phyloP scores from a whole-genome alignment of 331 rosid genomes.

The Cydonia oblonga region DNA sequence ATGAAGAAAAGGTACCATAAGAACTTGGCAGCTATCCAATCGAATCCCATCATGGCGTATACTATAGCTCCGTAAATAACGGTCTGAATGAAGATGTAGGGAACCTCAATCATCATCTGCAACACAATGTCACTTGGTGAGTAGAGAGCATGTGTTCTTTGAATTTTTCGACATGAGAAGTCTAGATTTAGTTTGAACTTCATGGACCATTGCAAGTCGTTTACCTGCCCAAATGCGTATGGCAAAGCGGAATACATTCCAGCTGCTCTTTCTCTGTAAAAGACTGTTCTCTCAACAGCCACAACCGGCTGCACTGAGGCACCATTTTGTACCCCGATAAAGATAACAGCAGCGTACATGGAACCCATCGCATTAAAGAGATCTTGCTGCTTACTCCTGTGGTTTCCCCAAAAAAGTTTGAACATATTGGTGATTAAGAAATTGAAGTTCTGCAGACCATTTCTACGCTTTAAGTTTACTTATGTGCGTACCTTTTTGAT shows the following conservation, averaged over 20 bases:
- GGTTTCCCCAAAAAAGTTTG: not conserved
- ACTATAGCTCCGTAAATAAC: constrained; percentile 51
- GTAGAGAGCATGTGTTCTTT: not conserved
- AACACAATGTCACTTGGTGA: not conserved
- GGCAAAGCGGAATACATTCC: constrained; percentile 89
- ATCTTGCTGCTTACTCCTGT: constrained; percentile 65
- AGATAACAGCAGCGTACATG: constrained; percentile 62
- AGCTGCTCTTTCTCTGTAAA: constrained; percentile 75
- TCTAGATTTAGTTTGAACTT: not conserved
- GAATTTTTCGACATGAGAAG: not conserved
- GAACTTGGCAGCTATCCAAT: constrained; percentile 60
- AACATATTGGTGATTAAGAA: not conserved
- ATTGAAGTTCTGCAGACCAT: not conserved
- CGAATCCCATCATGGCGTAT: constrained; percentile 81
- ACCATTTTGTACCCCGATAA: constrained; percentile 68
- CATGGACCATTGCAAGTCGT: not conserved
- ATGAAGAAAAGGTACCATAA: constrained; percentile 71
- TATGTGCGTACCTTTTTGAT: constrained; percentile 40
- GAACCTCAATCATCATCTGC: constrained; percentile 64
- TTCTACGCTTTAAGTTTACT: not conserved
- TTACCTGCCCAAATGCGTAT: constrained; percentile 74
- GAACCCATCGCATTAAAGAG: constrained; percentile 82
- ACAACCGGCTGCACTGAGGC: constrained; percentile 61
- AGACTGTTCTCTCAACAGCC: constrained; percentile 70
- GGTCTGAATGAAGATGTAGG: constrained; percentile 50